Percentiles rank a stretch among this genome's conserved stretches.
Conservation (phyloP, 208 protist species). For the Acanthamoeba castellanii region DNA sequence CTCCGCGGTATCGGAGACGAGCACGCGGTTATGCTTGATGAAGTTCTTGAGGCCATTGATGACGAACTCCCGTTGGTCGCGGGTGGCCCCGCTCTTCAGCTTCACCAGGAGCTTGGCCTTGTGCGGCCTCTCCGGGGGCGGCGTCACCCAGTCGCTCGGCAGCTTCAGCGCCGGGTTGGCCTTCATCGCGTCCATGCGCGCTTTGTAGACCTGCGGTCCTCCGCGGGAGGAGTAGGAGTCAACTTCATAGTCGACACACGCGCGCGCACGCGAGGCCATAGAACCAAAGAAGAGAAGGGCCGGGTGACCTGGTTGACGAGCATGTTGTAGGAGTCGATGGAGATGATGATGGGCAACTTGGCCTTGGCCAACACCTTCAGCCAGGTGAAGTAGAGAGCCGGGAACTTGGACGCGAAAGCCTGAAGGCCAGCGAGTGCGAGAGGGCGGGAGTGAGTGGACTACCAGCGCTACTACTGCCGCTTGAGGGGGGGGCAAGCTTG, state of each 20-base stretch:
- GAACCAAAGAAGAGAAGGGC: background rate
- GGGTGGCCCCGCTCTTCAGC: constrained; percentile 82
- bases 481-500: too few relatives aligned
- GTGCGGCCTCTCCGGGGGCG: background rate
- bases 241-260: too few relatives aligned
- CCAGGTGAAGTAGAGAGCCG: constrained; percentile 91
- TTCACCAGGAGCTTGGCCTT: constrained; percentile 90
- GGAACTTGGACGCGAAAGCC: constrained; percentile 53
- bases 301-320: background rate
- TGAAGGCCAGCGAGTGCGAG: background rate
- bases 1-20: constrained; percentile 69
- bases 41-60: constrained; percentile 92
- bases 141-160: constrained; percentile 1
- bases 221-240: too few relatives aligned
- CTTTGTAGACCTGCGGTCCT: constrained; percentile 23
- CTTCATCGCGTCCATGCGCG: background rate
- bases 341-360: constrained; percentile 89
- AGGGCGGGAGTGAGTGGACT: too few relatives aligned
- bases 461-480: too few relatives aligned
- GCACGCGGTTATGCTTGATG: constrained; percentile 83
- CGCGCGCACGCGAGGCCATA: too few relatives aligned
- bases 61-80: constrained; percentile 86
- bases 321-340: constrained; percentile 80
- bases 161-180: background rate
- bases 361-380: constrained; percentile 77